Evolutionary conservation across 129 eudicot genomes (phyloP), one percentile per base, ranked within the genome.

Genomic region (Arctium lappa): DNA sequence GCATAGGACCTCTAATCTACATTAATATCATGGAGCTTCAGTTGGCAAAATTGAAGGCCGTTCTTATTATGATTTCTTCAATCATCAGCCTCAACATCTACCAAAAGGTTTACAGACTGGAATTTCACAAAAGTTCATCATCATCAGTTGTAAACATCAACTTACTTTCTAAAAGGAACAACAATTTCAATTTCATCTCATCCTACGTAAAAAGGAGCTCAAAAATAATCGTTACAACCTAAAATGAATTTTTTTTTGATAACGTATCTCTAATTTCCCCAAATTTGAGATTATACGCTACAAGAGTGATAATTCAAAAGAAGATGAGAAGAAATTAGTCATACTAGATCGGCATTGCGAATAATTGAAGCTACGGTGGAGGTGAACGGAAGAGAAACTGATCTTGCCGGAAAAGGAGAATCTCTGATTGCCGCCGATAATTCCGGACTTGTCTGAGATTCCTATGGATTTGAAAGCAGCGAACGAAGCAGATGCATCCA

Each of bases 401-500:
- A 22, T 22, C 8, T 73, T 85, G 37, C 82, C 4, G 69, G 77
- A 34, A 53, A 62, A 73, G 13, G 78, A 69, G 60, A 88, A 6
- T 56, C 78, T 89, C 65, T 18, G 83, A 72, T 77, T 72, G 7
- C 10, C 34, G 5, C 81, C 76, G 69, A 76, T 1, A 27, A 33
- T 4, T 27, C 34, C 31, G 12, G 85, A 78, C 22, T 78, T 69
- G 29, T n/a, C n/a, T 8, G 89, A 73, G 44, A 82, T 50, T 62
- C 81, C 88, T 32, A 82, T 1, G 77, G 83, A 85, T 76, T 77
- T 79, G 81, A 77, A 88, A 27, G 82, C 74, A 44, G 18, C 82
- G 42, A 84, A 81, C 75, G 88, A 89, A 72, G 91, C 86, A 72
- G 86, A 82, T 33, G 89, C 86, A 34, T 88, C 84, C 90, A 88